Conservation (phyloP, 306 rosid genomes). For the Rosa persica region DNA sequence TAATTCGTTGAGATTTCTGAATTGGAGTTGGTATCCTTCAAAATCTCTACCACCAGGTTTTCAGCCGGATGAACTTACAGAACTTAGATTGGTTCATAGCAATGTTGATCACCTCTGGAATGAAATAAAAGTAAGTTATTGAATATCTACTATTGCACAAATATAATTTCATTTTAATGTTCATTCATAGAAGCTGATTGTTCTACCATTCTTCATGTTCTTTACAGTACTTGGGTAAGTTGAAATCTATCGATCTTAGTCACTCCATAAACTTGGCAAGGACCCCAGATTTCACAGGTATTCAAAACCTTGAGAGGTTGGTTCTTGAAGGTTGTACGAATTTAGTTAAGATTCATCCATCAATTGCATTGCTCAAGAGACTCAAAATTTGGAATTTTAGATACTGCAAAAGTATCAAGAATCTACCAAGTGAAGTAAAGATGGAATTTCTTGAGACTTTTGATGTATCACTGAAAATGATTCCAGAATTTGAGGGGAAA, state of each 20-base stretch:
- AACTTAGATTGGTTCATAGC: neutral
- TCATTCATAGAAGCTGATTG: neutral
- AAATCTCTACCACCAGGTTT: conserved; percentile 2
- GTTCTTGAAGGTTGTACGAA: neutral
- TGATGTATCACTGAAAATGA: too few species aligned
- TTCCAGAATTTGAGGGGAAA: too few species aligned
- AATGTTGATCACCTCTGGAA: neutral
- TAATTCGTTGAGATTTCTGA: neutral
- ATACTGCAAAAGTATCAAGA: too few species aligned
- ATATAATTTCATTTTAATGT: neutral
- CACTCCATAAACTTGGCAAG: conserved; percentile 9
- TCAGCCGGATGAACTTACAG: neutral
- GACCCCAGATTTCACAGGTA: conserved; percentile 22
- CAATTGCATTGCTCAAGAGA: too few species aligned
- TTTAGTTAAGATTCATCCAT: too few species aligned
- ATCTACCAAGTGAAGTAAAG: too few species aligned
- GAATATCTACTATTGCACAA: neutral
- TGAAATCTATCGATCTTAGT: conserved; percentile 21
- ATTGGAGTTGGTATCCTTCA: conserved; percentile 13
- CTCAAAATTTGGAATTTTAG: too few species aligned
- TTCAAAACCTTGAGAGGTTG: conserved; percentile 17
- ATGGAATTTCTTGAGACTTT: too few species aligned
- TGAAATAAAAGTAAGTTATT: neutral
- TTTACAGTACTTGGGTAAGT: conserved; percentile 12
- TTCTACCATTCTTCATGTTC: neutral